Base-by-base conservation (phyloP, 768 basidiomycete species). In the Russula compacta region DNA sequence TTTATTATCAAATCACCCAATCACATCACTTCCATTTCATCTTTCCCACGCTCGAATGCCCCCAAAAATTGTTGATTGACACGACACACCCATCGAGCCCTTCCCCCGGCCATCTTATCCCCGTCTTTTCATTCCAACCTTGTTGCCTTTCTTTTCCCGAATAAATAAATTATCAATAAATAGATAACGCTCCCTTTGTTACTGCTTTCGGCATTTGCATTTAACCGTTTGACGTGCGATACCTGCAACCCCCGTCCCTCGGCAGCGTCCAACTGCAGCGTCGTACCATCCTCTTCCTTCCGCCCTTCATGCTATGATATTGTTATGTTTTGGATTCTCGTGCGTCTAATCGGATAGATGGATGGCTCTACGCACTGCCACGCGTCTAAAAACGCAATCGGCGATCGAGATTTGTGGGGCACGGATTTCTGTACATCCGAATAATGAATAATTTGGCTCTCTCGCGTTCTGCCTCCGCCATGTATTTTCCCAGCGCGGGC, bases 1-100 rank as follows among this genome's bases (percentile, higher is more conserved):
- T 44, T 29, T 29, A 55, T 55, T 55, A 55, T 55, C 53, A 44
- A 59, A 59, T 64, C 60, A 64, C 15, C 63, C 63, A 64, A 64
- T 64, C 63, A 64, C n/a, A 49, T 8, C 49, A 0, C 4, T 2
- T 11, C 39, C 29, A 57, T 64, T 64, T 53, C 40, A 51, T 38
- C 12, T 11, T 58, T 64, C 63, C 24, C 63, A 63, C 63, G 63
- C 44, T 33, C 29, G 14, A 33, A 47, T 47, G 3, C 49, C 44
- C 52, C 61, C 52, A 19, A 7, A 8, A 46, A 11, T 39, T 21
- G 3, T 32, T 35, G 24, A 29, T 29, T 29, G 24, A 29, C 24
- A 29, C 24, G 24, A 29, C 24, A 29, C 24, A 29, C 24, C 24
- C 24, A 29, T 29, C 24, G 24, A 29, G 24, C 24, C 24, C 24